Evolutionary conservation across 139 green algal species (phyloP), one percentile per base, ranked within the genome.

Genomic region (Tetraselmis striata): DNA sequence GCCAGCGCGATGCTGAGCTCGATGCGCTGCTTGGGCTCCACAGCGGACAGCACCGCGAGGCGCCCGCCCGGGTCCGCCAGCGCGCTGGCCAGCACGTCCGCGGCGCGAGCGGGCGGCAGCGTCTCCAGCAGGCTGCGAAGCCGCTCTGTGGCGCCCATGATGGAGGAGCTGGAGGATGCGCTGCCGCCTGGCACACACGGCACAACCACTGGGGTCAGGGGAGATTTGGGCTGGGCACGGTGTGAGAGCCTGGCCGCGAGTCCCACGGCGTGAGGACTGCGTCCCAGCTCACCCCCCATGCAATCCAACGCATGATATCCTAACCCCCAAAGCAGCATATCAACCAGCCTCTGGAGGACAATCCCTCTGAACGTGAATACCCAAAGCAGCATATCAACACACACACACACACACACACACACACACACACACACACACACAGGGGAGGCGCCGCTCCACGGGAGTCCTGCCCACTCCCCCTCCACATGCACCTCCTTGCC

Each of bases 81-180:
- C 29, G 87, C 83, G 1, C 85, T 76, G 5, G 88, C 85, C 74
- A 91, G 83, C 32, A 91, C 77, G 80, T 91, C 88, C 23, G 88
- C 85, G 29, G 85, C 82, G 25, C 84, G 75, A 83, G 81, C 84
- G 0, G 82, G 76, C 0, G 88, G 84, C 78, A 88, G 31, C 29
- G 80, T 28, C 28, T 86, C 82, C 77, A 91, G 78, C 79, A 89
- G 32, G 58, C 87, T 83, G 59, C 84, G 29, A 77, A 88, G 28
- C 32, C 81, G 74, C 45, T 59, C 28, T 28, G 59, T 75, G 74
- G 77, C 59, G 25, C 77, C 24, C 30, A 87, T 67, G 11, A 67
- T 18, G 18, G 45, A 67, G 45, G 11, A 18, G 18, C 45, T 67
- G 45, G 45, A 18, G n/a, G n/a, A n/a, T n/a, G 74, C 0, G 78